Base-by-base conservation (phyloP, 1,139 yeast species). In the Protomyces pachydermus region DNA sequence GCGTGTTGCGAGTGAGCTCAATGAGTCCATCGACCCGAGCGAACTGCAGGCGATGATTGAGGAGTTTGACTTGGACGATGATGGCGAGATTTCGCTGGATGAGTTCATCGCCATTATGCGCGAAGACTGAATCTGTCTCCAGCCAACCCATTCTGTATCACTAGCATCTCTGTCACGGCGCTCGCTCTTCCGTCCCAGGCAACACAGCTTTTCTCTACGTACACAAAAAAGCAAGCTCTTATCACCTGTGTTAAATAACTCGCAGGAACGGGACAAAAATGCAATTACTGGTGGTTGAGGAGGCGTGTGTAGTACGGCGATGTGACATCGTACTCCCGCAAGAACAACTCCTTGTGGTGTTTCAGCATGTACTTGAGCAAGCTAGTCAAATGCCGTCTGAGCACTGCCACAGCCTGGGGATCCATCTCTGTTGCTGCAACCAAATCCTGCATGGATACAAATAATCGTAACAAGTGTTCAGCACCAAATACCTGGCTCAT, bases 1-100 rank as follows among this genome's bases (percentile, higher is more conserved):
- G 75, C 82, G 95, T 67, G 96, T 93, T 0, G 95, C 98, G 18
- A 88, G 88, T 71, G 98, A 93, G 69, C 78, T 95, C 67, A 97
- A 97, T 0, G 98, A 95, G 74, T 88, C 87, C 71, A 78, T 95
- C 66, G 87, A 90, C 9, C 98, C 93, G 69, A 97, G 91, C 67
- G 98, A 95, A 72, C 79, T 95, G 65, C 82, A 88, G 69, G 97
- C 98, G 12, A 93, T 95, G 98, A 93, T 95, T 69, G 97, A 91
- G 68, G 98, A 93, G 75, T 95, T 95, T 73, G 99, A 95, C 76
- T 78, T 93, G 66, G 98, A 95, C 74, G 96, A 89, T 68, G 98
- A 95, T 74, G 98, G 98, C 57, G 97, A 52, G 18, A 69, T 95
- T 70, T 87, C 87, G 71, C 95, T 89, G 72, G 93, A 90, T 68